A percentile compares a stretch with the other conserved stretches of the same genome.
These are phyloP conservation scores for Mycena latifolia DNA, from an alignment of 768 basidiomycete species.

Conservation along the genomic window DNA sequence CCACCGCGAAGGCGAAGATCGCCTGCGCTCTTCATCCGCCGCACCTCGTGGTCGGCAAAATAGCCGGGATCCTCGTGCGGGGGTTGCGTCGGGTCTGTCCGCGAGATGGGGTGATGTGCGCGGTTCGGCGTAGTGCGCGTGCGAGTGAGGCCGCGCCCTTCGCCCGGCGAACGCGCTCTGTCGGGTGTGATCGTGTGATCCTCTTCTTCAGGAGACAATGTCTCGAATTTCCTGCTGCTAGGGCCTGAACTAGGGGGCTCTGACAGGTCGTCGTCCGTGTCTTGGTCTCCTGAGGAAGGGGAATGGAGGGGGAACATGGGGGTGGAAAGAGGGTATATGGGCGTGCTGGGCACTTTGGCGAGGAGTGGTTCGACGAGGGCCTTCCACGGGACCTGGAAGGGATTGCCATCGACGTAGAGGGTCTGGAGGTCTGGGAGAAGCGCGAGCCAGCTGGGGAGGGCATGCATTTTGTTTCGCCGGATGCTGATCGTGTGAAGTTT, in stretches of 20 bases:
- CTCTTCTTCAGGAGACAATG: constrained; percentile 62
- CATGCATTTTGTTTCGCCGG: constrained; percentile 88
- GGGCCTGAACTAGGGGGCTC: constrained; percentile 59
- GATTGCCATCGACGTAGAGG: constrained; percentile 94
- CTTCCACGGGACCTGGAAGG: constrained; percentile 95
- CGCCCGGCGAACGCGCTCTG: constrained; percentile 58
- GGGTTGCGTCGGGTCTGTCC: constrained; percentile 54
- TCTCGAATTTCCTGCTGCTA: constrained; percentile 32
- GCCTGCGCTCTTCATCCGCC: constrained; percentile 91
- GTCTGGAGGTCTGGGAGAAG: constrained; percentile 87
- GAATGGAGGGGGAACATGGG: constrained; percentile 68
- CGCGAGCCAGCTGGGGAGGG: constrained; percentile 96
- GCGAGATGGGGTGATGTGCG: constrained; percentile 50
- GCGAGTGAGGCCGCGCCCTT: constrained; percentile 65
- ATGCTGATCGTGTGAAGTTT: constrained; percentile 91
- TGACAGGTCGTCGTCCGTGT: constrained; percentile 70
- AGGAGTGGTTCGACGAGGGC: constrained; percentile 89
- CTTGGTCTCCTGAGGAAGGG: constrained; percentile 49
- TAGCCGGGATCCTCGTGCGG: constrained; percentile 56
- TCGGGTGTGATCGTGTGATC: constrained; percentile 82
- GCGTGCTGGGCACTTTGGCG: constrained; percentile 69
- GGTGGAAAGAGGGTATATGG: constrained; percentile 75
- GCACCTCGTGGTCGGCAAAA: constrained; percentile 69
- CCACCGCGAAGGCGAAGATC: constrained; percentile 66
- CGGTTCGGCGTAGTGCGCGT: constrained; percentile 85